These are phyloP conservation scores for Musa itinerans DNA, from an alignment of 176 grass and related monocot genomes.

Conservation along the genomic window DNA sequence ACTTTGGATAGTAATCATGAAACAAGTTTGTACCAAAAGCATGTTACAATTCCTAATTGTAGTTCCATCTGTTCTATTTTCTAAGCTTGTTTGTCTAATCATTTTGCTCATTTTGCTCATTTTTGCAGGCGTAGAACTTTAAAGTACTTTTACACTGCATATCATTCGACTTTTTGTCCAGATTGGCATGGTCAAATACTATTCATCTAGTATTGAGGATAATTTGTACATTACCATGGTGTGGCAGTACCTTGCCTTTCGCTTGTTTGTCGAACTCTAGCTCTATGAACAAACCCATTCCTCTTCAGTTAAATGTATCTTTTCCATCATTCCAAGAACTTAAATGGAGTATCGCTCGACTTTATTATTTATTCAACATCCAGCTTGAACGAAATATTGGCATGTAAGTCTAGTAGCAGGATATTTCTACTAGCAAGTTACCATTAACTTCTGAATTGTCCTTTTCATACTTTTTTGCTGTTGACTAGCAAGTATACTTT, in stretches of 20 bases:
- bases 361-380: conserved; percentile 90
- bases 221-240: conserved; percentile 28
- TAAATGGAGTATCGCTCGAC: conserved; percentile 73
- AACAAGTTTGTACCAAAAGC: neutral
- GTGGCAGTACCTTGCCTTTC: conserved; percentile 48
- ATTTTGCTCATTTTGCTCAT: too few species aligned
- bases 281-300: conserved; percentile 51
- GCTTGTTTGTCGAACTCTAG: conserved; percentile 72
- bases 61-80: conserved; percentile 20
- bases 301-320: conserved; percentile 72
- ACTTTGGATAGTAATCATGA: neutral
- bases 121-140: too few species aligned
- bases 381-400: conserved; percentile 94
- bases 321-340: conserved; percentile 65
- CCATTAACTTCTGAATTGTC: neutral
- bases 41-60: conserved; percentile 7
- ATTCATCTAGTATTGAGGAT: conserved; percentile 31
- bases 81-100: conserved; percentile 18
- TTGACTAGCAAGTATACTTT: neutral
- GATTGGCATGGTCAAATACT: conserved; percentile 21
- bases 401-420: conserved; percentile 56
- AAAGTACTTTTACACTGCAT: conserved; percentile 36
- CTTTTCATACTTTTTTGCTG: neutral
- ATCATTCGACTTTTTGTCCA: conserved; percentile 46
- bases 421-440: neutral